These are phyloP conservation scores for Craterostigma plantagineum DNA, from an alignment of 257 asterid genomes.

Conservation along the genomic window DNA sequence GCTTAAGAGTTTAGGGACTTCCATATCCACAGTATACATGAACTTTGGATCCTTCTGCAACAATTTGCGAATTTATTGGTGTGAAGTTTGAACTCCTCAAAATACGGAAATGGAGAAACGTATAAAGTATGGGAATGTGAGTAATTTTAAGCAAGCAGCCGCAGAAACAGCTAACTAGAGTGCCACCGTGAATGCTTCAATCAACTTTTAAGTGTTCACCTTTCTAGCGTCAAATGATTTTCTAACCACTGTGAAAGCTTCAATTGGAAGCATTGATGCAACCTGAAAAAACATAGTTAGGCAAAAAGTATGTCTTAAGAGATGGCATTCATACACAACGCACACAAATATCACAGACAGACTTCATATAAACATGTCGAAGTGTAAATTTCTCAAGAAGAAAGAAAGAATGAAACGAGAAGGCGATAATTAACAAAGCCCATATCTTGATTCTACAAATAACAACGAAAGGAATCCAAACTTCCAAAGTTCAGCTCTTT, in stretches of 20 bases:
- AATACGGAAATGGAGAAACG: too few relatives aligned
- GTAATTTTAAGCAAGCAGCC: background rate
- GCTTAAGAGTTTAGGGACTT: slow-evolving; percentile 39
- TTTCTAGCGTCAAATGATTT: too few relatives aligned
- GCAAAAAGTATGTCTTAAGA: slow-evolving; percentile 5
- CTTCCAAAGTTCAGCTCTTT: slow-evolving; percentile 7
- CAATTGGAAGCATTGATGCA: slow-evolving; percentile 85
- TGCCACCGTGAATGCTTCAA: slow-evolving; percentile 56
- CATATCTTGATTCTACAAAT: too few relatives aligned
- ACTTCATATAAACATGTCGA: too few relatives aligned
- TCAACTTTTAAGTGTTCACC: too few relatives aligned
- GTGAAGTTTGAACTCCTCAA: too few relatives aligned
- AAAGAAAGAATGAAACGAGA: background rate
- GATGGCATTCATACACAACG: background rate
- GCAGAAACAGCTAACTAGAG: background rate
- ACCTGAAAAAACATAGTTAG: slow-evolving; percentile 36
- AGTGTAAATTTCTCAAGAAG: too few relatives aligned
- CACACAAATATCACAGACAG: too few relatives aligned
- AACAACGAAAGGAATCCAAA: too few relatives aligned
- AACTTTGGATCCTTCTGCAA: slow-evolving; percentile 76
- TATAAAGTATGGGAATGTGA: too few relatives aligned
- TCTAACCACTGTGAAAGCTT: too few relatives aligned
- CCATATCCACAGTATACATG: slow-evolving; percentile 81
- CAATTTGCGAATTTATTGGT: background rate
- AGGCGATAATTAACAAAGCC: slow-evolving; percentile 1